Conservation (phyloP, 768 basidiomycete species). For the Phlebiopsis gigantea region DNA sequence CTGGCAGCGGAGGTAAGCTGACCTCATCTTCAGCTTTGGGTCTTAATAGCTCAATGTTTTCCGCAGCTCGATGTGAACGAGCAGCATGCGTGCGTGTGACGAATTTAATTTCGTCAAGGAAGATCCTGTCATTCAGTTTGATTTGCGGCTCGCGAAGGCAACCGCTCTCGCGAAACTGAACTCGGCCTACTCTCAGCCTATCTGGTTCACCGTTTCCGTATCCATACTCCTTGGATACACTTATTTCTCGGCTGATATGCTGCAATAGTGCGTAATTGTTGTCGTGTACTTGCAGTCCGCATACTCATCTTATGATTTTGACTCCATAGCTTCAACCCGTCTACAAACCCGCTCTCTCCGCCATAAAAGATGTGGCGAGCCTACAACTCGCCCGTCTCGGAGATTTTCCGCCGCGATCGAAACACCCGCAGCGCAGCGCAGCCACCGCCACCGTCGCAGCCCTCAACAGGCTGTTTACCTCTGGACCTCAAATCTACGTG, state of each 20-base stretch:
- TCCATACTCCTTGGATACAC: neutral
- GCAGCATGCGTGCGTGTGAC: constrained; percentile 15
- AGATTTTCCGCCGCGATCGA: too few relatives aligned
- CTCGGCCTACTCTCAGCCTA: constrained; percentile 71
- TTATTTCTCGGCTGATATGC: neutral
- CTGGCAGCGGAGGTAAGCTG: neutral
- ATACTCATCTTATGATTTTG: neutral
- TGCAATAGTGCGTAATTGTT: neutral
- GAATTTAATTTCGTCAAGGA: constrained; percentile 16
- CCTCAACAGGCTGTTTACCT: neutral
- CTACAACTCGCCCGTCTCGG: too few relatives aligned
- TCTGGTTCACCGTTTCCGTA: constrained; percentile 16
- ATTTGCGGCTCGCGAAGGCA: constrained; percentile 47
- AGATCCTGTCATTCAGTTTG: constrained; percentile 45
- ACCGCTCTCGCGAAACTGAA: constrained; percentile 43
- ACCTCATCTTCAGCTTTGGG: neutral
- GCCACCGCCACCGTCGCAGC: neutral
- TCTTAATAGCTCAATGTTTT: neutral
- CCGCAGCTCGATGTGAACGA: neutral
- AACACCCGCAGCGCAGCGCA: too few relatives aligned
- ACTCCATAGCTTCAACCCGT: neutral
- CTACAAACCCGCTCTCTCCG: neutral
- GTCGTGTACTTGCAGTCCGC: neutral
- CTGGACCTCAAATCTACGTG: too few relatives aligned
- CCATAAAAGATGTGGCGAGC: neutral